Percentiles rank a stretch among this genome's conserved stretches.
phyloP scores from a whole-genome alignment of 768 basidiomycete genomes.

The Lactarius akahatsu region DNA sequence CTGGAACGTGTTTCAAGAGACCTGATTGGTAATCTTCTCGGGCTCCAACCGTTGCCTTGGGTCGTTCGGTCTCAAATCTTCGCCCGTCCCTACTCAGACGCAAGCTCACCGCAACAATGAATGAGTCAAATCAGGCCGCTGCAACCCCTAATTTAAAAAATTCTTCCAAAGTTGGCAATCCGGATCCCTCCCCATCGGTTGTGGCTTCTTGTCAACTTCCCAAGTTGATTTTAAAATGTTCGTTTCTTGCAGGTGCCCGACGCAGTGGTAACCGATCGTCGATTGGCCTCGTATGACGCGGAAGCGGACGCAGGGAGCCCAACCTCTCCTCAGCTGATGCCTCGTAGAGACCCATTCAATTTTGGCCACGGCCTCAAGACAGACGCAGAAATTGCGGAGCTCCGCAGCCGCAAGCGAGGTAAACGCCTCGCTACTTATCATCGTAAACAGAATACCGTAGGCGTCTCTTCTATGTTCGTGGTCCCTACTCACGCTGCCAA shows the following conservation, averaged over 20 bases:
- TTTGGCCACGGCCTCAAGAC: constrained; percentile 60
- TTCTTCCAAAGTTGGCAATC: background rate
- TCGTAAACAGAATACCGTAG: constrained; percentile 67
- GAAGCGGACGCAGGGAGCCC: constrained; percentile 45
- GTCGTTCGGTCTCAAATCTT: constrained; percentile 1
- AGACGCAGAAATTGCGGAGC: constrained; percentile 58
- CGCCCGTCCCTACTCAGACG: background rate
- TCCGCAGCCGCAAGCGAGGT: constrained; percentile 59
- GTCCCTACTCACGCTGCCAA: background rate
- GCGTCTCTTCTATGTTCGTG: constrained; percentile 29
- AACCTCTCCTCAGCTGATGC: constrained; percentile 38
- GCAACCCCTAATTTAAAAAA: background rate
- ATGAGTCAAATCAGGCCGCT: background rate
- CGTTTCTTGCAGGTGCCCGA: constrained; percentile 24
- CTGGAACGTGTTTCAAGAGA: background rate
- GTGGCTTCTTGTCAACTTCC: constrained; percentile 4
- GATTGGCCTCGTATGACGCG: constrained; percentile 14
- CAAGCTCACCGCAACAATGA: background rate
- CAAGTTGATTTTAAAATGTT: background rate
- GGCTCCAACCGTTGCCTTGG: constrained; percentile 9
- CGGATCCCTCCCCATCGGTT: background rate
- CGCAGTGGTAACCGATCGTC: constrained; percentile 23
- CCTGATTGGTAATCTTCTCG: constrained; percentile 13
- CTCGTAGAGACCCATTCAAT: constrained; percentile 59
- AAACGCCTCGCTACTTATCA: constrained; percentile 68